These are phyloP conservation scores for Asparagopsis taxiformis DNA, from an alignment of 31 red algal species.

Conservation along the genomic window DNA sequence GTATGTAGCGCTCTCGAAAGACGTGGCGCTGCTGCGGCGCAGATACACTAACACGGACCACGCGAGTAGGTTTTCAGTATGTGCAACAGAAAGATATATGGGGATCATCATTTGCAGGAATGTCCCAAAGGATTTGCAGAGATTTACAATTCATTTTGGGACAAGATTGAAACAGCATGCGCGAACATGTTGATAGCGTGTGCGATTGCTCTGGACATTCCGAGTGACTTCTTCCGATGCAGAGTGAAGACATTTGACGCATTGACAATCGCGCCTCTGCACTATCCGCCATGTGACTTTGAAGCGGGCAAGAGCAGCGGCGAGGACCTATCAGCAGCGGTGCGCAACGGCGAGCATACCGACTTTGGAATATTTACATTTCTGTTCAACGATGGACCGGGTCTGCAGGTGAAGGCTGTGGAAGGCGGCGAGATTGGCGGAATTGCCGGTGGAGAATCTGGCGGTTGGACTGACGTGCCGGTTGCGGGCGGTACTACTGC, in stretches of 20 bases:
- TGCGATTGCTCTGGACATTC: slow-evolving; percentile 20
- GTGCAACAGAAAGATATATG: neutral
- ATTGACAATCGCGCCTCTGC: slow-evolving; percentile 3
- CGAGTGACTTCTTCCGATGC: slow-evolving; percentile 4
- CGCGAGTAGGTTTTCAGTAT: slow-evolving; percentile 34
- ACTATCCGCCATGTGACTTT: slow-evolving; percentile 34
- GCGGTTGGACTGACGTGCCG: slow-evolving; percentile 17
- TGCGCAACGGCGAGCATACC: slow-evolving; percentile 43
- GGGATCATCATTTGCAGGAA: neutral
- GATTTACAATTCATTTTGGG: neutral
- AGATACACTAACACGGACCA: neutral
- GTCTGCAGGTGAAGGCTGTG: slow-evolving; percentile 27
- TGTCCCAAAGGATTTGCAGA: slow-evolving; percentile 20
- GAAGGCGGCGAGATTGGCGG: slow-evolving; percentile 8
- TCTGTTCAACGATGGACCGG: slow-evolving; percentile 19
- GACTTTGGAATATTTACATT: slow-evolving; percentile 53
- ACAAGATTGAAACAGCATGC: neutral
- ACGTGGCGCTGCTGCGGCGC: neutral
- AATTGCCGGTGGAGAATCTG: neutral
- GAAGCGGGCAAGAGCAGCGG: slow-evolving; percentile 7
- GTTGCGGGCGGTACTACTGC: neutral
- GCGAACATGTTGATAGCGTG: slow-evolving; percentile 14
- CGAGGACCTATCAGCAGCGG: neutral
- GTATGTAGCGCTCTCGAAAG: neutral
- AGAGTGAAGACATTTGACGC: neutral